Conservation (phyloP, 768 basidiomycete genomes). For the Phlebiopsis gigantea region DNA sequence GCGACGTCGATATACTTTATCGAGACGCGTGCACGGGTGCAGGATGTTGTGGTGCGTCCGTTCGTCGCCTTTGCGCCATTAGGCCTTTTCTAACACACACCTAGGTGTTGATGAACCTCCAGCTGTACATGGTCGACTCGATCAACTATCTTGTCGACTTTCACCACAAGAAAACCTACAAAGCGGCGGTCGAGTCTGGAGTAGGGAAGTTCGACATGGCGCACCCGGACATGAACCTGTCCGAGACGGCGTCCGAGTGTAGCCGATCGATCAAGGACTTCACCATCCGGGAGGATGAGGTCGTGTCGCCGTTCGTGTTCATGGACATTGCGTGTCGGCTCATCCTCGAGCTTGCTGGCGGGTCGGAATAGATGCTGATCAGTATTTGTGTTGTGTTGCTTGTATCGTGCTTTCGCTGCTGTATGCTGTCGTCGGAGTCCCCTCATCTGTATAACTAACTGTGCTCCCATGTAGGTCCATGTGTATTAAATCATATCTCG, state of each 20-base stretch:
- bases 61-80: not conserved
- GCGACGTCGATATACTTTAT: conserved; percentile 86
- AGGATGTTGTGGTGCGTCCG: conserved; percentile 81
- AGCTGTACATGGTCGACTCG: conserved; percentile 93
- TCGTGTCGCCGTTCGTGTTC: conserved; percentile 88
- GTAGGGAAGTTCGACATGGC: conserved; percentile 71
- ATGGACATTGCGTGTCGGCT: conserved; percentile 93
- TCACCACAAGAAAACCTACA: conserved; percentile 94
- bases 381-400: not conserved
- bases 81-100: too few species aligned
- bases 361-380: conserved; percentile 27
- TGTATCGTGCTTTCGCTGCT: not conserved
- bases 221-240: conserved; percentile 37
- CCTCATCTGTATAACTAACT: not conserved
- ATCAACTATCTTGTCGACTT: conserved; percentile 98
- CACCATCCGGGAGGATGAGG: conserved; percentile 52
- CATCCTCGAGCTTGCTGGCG: conserved; percentile 89
- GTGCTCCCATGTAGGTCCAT: not conserved
- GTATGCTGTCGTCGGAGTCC: not conserved
- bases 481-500: not conserved
- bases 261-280: conserved; percentile 52
- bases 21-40: conserved; percentile 85
- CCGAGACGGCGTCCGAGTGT: conserved; percentile 52
- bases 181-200: conserved; percentile 59
- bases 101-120: conserved; percentile 94